Evolutionary conservation across 768 basidiomycete species (phyloP).

Genomic region (Pulveroboletus sp.): DNA sequence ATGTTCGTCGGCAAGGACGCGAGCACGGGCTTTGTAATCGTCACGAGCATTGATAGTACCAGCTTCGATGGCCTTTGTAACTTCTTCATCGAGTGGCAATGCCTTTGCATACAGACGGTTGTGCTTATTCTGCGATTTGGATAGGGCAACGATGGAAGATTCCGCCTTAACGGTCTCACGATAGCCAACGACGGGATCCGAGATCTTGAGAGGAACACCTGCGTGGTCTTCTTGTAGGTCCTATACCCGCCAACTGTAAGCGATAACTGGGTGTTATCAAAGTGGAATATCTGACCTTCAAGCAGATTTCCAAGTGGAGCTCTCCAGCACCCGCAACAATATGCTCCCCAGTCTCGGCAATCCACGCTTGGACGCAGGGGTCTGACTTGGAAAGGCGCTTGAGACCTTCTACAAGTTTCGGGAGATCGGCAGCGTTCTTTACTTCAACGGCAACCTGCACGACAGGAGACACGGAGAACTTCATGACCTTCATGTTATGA

Average conservation of each 20-base stretch:
- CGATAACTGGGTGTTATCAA: background rate
- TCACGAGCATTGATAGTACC: constrained; percentile 89
- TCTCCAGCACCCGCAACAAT: constrained; percentile 99
- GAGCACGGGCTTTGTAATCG: constrained; percentile 96
- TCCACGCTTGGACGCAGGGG: constrained; percentile 97
- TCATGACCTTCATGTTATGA: constrained; percentile 99
- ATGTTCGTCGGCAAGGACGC: constrained; percentile 91
- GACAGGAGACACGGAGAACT: constrained; percentile 99
- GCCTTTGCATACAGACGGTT: constrained; percentile 97
- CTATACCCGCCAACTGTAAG: constrained; percentile 39
- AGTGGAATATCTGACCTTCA: constrained; percentile 62
- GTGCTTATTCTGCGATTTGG: constrained; percentile 99
- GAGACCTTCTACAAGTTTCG: constrained; percentile 99
- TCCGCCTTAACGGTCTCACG: constrained; percentile 96
- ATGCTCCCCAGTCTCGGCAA: constrained; percentile 90
- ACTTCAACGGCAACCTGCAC: constrained; percentile 99
- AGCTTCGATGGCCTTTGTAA: constrained; percentile 86
- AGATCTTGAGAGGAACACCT: constrained; percentile 97
- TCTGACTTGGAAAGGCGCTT: constrained; percentile 99
- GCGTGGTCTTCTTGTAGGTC: constrained; percentile 99
- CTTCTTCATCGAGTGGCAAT: constrained; percentile 89
- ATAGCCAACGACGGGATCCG: constrained; percentile 96
- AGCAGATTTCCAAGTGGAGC: constrained; percentile 98
- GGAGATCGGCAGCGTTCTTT: constrained; percentile 98
- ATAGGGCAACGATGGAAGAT: constrained; percentile 93